Evolutionary conservation across 192 early-diverging fungal species (phyloP).

Genomic region (Coemansia pectinata): DNA sequence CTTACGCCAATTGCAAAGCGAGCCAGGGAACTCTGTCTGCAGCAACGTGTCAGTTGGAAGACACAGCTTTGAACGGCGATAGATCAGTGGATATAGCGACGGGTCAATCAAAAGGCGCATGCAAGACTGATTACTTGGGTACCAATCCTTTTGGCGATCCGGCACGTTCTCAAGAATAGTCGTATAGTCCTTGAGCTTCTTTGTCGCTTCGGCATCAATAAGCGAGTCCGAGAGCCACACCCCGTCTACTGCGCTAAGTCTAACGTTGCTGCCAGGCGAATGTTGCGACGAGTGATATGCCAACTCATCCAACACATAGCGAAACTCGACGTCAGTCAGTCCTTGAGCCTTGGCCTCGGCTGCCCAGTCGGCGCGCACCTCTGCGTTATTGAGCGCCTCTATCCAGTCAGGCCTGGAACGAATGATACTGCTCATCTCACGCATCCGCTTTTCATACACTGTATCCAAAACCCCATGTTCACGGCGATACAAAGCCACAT

Average conservation of each 20-base stretch:
- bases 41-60: conserved; percentile 16
- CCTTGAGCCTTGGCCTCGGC: conserved; percentile 17
- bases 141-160: conserved; percentile 16
- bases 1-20: conserved; percentile 12
- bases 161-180: neutral
- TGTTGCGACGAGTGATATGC: conserved; percentile 30
- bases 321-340: conserved; percentile 43
- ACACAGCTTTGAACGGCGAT: conserved; percentile 13
- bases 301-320: conserved; percentile 52
- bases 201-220: conserved; percentile 12
- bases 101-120: conserved; percentile 58
- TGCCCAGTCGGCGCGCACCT: conserved; percentile 24
- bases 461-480: neutral
- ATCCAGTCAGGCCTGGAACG: conserved; percentile 55
- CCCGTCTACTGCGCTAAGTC: conserved; percentile 30
- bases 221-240: conserved; percentile 46
- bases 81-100: conserved; percentile 54
- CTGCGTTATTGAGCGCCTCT: conserved; percentile 15
- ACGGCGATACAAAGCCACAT: neutral
- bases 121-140: conserved; percentile 51
- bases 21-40: conserved; percentile 13
- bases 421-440: conserved; percentile 39
- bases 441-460: conserved; percentile 24
- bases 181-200: conserved; percentile 2
- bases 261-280: conserved; percentile 14